Base-by-base conservation (phyloP, 805 yeast genomes). In the Brettanomyces custersianus region DNA sequence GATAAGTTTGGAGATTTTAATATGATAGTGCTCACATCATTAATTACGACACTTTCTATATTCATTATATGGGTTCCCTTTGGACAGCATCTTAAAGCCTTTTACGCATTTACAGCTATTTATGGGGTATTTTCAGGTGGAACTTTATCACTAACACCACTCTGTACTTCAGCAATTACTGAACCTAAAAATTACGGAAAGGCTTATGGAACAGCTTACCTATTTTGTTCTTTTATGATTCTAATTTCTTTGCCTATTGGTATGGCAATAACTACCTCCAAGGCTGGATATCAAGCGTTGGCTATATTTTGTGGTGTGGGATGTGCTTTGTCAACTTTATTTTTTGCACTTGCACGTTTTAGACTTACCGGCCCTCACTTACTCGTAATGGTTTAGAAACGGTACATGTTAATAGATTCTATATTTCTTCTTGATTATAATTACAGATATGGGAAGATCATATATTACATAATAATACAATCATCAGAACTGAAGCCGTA, bases 401-500 rank as follows among this genome's bases (percentile, higher is more conserved):
- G n/a, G n/a, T 12, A n/a, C n/a, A 22, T 22, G 9, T 22, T 9
- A 22, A 12, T 22, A 22, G 25, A 9, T 22, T 22, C n/a, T n/a
- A n/a, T n/a, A n/a, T n/a, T n/a, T n/a, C n/a, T n/a, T n/a, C n/a
- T n/a, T n/a, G n/a, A n/a, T n/a, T n/a, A n/a, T n/a, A n/a, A n/a
- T n/a, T n/a, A n/a, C n/a, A n/a, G n/a, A n/a, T n/a, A n/a, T n/a
- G n/a, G n/a, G n/a, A n/a, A n/a, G n/a, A n/a, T n/a, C 8, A 25
- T 12, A 25, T 10, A n/a, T 58, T 54, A 79, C 61, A 70, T 61
- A 29, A 85, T 62, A 0, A 55, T 45, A 62, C 96, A 88, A 49
- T 87, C 96, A 20, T 76, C 81, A 20, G 79, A 59, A 13, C 85
- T 87, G 36, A 90, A 66, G 0, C 98, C 97, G 51, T 87, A 92